Evolutionary conservation across 192 early-diverging fungal genomes (phyloP).

Genomic region (Funneliformis mosseae): DNA sequence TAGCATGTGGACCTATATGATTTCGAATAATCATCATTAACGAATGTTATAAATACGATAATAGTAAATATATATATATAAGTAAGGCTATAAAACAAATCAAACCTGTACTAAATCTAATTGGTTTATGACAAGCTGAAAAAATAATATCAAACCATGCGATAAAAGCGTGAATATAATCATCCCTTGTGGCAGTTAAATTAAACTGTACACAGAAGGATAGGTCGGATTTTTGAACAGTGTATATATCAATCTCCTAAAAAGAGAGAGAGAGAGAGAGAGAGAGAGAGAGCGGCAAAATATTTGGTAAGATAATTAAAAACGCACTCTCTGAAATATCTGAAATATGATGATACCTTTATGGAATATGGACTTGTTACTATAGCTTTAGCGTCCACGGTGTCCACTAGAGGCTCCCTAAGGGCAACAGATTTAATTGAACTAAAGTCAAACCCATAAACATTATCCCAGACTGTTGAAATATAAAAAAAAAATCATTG

Average conservation of each 20-base stretch:
- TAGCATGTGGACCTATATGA: slow-evolving; percentile 68
- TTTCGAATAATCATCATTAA: slow-evolving; percentile 36
- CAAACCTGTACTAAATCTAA: slow-evolving; percentile 46
- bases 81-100: neutral
- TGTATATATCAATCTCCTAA: slow-evolving; percentile 69
- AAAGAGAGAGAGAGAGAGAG: too few relatives aligned
- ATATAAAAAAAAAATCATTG: neutral
- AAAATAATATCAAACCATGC: slow-evolving; percentile 97
- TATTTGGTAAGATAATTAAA: neutral
- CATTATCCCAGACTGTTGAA: slow-evolving; percentile 78
- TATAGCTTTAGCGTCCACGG: slow-evolving; percentile 68
- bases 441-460: slow-evolving; percentile 94
- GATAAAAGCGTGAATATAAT: slow-evolving; percentile 73
- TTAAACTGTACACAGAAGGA: slow-evolving; percentile 76
- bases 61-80: neutral
- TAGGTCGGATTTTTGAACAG: slow-evolving; percentile 64
- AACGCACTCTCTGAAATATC: neutral
- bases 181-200: slow-evolving; percentile 62
- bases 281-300: too few relatives aligned
- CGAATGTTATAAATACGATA: neutral
- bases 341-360: slow-evolving; percentile 37
- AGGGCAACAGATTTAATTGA: slow-evolving; percentile 77
- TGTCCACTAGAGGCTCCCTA: slow-evolving; percentile 82
- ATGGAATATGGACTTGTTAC: slow-evolving; percentile 66
- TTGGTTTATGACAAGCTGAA: slow-evolving; percentile 59